Evolutionary conservation across 306 rosid genomes (phyloP).

Genomic region (Albizia julibrissin): DNA sequence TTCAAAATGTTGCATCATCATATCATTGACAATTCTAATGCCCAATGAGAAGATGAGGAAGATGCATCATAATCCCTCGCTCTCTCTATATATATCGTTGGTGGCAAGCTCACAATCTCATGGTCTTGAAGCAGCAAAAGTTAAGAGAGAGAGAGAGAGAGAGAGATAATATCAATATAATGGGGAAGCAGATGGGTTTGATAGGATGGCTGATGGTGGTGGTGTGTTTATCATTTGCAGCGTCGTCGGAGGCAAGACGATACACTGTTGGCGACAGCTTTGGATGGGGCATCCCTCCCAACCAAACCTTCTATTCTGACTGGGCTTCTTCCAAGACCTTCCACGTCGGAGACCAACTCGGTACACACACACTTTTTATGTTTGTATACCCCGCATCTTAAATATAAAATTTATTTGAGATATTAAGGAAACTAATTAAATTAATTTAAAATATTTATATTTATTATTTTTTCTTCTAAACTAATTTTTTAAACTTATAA

Average conservation of each 20-base stretch:
- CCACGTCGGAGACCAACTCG: neutral
- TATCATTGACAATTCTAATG: neutral
- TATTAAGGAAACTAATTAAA: no score
- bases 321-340: constrained; percentile 5
- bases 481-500: no score
- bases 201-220: neutral
- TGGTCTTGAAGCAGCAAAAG: neutral
- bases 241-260: neutral
- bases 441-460: no score
- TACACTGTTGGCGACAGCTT: neutral
- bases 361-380: neutral
- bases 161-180: neutral
- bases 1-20: neutral
- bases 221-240: neutral
- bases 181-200: neutral
- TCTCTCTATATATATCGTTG: neutral
- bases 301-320: constrained; percentile 7
- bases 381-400: no score
- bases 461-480: no score
- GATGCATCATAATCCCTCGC: neutral
- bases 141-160: neutral
- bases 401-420: no score
- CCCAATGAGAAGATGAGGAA: neutral
- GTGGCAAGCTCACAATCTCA: neutral
- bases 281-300: constrained; percentile 13